phyloP scores from a whole-genome alignment of 1,284 basidiomycete species.

The Trametes sp. region DNA sequence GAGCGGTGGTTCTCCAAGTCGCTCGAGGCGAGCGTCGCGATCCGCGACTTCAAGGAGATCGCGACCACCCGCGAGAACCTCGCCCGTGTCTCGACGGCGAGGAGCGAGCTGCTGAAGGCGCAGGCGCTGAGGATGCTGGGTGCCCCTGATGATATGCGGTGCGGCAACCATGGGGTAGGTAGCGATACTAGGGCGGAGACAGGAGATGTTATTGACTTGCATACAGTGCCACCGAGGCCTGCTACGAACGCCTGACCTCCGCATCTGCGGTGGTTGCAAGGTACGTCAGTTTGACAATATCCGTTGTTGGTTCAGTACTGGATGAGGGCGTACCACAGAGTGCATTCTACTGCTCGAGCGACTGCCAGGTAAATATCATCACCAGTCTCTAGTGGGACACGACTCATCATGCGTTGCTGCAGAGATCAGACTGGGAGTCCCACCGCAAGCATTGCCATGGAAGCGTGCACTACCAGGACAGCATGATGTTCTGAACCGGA shows the following conservation, averaged over 20 bases:
- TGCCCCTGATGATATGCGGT: constrained; percentile 37
- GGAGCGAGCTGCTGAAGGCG: constrained; percentile 39
- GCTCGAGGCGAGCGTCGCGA: constrained; percentile 35
- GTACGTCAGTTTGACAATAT: constrained; percentile 8
- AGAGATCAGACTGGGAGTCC: constrained; percentile 34
- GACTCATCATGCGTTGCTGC: not conserved
- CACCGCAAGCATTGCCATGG: constrained; percentile 28
- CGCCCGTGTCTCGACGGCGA: constrained; percentile 41
- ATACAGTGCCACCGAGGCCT: constrained; percentile 20
- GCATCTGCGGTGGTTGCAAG: constrained; percentile 25
- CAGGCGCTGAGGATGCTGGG: constrained; percentile 38
- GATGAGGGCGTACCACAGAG: too few species aligned
- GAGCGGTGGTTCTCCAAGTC: constrained; percentile 42
- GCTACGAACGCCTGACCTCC: constrained; percentile 18
- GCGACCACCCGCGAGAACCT: constrained; percentile 45
- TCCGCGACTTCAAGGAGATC: constrained; percentile 39
- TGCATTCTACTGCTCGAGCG: constrained; percentile 35
- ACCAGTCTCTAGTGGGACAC: not conserved
- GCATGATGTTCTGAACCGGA: not conserved
- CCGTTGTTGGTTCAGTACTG: too few species aligned
- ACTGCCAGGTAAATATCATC: constrained; percentile 30
- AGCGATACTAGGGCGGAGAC: too few species aligned
- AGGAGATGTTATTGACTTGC: not conserved
- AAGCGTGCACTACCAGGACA: not conserved
- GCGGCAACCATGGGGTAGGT: constrained; percentile 37